A percentile compares a stretch with the other conserved stretches of the same genome.
These are phyloP conservation scores for Ceratocystis albifundus DNA, from an alignment of 2,329 filamentous ascomycete species.

Conservation along the genomic window DNA sequence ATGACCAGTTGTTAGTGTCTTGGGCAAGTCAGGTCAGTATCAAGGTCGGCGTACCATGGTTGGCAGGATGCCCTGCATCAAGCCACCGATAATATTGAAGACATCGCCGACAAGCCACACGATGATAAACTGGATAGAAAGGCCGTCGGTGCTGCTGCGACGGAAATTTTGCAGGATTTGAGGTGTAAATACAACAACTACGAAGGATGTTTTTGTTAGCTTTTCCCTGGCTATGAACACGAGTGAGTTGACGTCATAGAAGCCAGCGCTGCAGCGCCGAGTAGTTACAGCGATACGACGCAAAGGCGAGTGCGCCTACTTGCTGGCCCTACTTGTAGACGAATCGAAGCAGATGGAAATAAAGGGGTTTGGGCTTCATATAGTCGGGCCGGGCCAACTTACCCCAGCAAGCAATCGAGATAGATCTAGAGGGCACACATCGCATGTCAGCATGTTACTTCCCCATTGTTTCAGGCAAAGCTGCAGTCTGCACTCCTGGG, in stretches of 20 bases:
- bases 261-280: neutral
- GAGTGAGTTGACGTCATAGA: neutral
- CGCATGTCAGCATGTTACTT: neutral
- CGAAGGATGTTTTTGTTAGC: neutral
- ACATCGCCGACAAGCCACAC: conserved; percentile 91
- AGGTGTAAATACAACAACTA: conserved; percentile 86
- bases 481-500: neutral
- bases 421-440: conserved; percentile 47
- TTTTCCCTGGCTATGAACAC: neutral
- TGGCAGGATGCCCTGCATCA: conserved; percentile 80
- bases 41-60: conserved; percentile 55
- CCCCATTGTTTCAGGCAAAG: neutral
- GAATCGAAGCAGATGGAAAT: neutral
- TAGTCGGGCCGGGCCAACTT: neutral
- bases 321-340: neutral
- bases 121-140: conserved; percentile 83
- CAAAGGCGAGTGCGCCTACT: neutral
- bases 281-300: neutral
- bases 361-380: too few species aligned
- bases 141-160: conserved; percentile 69
- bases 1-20: neutral
- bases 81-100: conserved; percentile 89
- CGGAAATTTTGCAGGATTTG: conserved; percentile 95
- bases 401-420: conserved; percentile 89
- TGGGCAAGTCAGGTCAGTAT: neutral